These are phyloP conservation scores for Yueomyces sp. DNA, from an alignment of 1,139 yeast species.

Conservation along the genomic window DNA sequence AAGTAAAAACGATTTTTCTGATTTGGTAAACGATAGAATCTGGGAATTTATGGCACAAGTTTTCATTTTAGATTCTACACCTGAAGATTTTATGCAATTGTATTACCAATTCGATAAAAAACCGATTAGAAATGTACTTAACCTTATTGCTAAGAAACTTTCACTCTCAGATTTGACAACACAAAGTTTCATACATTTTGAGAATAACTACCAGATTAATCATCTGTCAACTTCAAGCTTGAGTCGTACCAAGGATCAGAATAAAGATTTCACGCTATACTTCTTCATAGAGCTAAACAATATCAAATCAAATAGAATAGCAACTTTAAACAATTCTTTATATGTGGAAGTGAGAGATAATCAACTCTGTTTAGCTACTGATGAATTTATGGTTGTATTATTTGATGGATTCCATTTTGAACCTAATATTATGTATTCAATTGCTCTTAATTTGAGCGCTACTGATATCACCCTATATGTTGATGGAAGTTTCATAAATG, in stretches of 20 bases:
- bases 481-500: constrained; percentile 12
- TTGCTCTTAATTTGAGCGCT: constrained; percentile 7
- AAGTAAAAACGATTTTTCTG: neutral
- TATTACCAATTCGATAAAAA: constrained; percentile 5
- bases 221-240: constrained; percentile 1
- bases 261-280: constrained; percentile 8
- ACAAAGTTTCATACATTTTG: constrained; percentile 14
- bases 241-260: neutral
- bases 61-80: constrained; percentile 8
- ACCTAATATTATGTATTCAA: constrained; percentile 8
- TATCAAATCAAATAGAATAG: constrained; percentile 15
- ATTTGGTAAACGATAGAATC: constrained; percentile 2
- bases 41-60: constrained; percentile 6
- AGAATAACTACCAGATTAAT: constrained; percentile 12
- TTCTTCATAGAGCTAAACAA: constrained; percentile 13
- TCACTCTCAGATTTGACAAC: neutral
- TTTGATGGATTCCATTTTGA: constrained; percentile 19
- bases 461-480: constrained; percentile 12
- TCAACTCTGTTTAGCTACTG: constrained; percentile 17
- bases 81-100: constrained; percentile 9
- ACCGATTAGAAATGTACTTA: constrained; percentile 6
- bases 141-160: constrained; percentile 7
- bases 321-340: constrained; percentile 12
- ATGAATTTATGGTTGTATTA: constrained; percentile 17
- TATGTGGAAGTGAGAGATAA: constrained; percentile 19